A percentile compares a stretch with the other conserved stretches of the same genome.
These are phyloP conservation scores for Cladorrhinum samala DNA, from an alignment of 495 filamentous ascomycete species.

Conservation along the genomic window DNA sequence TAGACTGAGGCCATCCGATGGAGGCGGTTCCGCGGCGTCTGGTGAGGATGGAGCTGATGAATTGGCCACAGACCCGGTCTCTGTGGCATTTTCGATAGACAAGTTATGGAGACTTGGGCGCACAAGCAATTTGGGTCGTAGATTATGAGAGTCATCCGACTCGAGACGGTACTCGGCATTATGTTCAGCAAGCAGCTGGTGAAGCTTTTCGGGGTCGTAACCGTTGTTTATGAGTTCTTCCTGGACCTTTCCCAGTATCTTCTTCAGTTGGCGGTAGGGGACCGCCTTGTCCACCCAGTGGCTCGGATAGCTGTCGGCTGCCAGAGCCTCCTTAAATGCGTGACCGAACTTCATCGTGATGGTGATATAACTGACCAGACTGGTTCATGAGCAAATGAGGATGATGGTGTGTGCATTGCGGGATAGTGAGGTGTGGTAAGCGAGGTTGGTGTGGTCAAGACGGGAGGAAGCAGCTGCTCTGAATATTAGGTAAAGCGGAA, in stretches of 20 bases:
- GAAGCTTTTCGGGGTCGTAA: conserved; percentile 54
- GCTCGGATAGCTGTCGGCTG: conserved; percentile 52
- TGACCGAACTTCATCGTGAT: conserved; percentile 69
- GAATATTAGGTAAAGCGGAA: no score
- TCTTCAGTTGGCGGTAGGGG: conserved; percentile 68
- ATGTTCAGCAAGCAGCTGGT: conserved; percentile 39
- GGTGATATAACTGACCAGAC: conserved; percentile 14
- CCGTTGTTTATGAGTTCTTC: conserved; percentile 55
- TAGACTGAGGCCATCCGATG: background rate
- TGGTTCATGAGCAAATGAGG: conserved; percentile 11
- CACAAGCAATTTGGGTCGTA: conserved; percentile 25
- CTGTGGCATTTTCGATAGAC: background rate
- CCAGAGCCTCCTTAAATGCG: conserved; percentile 53
- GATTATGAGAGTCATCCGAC: conserved; percentile 20
- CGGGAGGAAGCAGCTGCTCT: no score
- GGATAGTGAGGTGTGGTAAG: conserved; percentile 4
- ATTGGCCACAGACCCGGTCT: conserved; percentile 6
- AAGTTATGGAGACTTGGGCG: conserved; percentile 9
- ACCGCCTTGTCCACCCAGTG: conserved; percentile 66
- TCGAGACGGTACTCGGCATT: conserved; percentile 45
- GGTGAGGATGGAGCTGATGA: background rate
- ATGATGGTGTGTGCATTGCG: conserved; percentile 24
- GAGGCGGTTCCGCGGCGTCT: background rate
- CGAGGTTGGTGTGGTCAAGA: background rate
- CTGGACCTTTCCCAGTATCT: conserved; percentile 62